These are phyloP conservation scores for Cryptococcus sp. DNA, from an alignment of 1,284 basidiomycete genomes.

Conservation along the genomic window DNA sequence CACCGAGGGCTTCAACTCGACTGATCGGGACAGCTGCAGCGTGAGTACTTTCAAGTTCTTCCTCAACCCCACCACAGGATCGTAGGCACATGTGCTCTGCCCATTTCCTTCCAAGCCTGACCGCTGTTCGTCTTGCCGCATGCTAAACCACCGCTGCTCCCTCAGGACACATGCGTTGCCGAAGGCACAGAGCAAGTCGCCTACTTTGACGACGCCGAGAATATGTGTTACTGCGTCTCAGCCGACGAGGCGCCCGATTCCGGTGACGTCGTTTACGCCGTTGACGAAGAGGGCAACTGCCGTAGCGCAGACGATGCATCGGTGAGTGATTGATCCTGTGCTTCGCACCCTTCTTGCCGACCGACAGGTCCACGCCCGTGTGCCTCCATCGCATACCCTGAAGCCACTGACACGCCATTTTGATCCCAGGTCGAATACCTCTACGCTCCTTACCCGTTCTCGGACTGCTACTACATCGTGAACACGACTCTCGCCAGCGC, in stretches of 20 bases:
- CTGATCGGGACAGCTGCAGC: neutral
- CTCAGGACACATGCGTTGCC: neutral
- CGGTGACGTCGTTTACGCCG: neutral
- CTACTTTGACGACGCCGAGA: neutral
- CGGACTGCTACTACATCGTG: neutral
- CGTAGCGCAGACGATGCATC: neutral
- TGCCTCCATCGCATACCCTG: neutral
- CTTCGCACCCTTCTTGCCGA: neutral
- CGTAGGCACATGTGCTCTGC: too few species aligned
- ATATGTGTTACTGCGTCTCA: neutral
- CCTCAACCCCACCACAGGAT: too few species aligned
- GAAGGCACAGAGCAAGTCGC: neutral
- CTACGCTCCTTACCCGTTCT: neutral
- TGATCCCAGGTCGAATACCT: neutral
- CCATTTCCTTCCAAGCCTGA: too few species aligned
- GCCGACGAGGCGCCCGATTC: neutral
- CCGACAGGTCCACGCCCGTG: neutral
- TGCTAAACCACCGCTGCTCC: too few species aligned
- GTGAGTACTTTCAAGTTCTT: neutral
- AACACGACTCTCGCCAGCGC: neutral
- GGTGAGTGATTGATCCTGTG: neutral
- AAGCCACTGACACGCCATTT: too few species aligned
- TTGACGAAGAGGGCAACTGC: constrained; percentile 1
- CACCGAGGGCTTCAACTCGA: neutral
- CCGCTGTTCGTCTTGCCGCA: too few species aligned